Base-by-base conservation (phyloP, 1,284 basidiomycete genomes). In the Cutaneotrichosporon arboriforme region DNA sequence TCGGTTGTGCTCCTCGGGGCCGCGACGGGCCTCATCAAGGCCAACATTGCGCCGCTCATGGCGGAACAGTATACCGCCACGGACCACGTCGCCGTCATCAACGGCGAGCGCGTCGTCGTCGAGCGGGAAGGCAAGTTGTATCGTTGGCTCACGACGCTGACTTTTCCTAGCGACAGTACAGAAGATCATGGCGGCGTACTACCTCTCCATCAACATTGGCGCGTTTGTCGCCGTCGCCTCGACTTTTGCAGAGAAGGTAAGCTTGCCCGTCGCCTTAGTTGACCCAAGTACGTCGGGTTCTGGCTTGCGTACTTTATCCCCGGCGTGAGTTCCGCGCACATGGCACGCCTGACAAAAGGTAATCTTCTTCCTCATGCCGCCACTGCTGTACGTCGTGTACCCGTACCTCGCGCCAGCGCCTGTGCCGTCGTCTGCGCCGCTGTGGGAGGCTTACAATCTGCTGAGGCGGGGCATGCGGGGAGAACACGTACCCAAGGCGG, bases 281-380 rank as follows among this genome's bases (percentile, higher is more conserved):
- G 21, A 52, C 46, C 3, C 14, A 22, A 48, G 51, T 58, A 68
- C 26, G 62, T 75, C 46, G 76, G 76, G 9, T 77, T 75, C 65
- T 77, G 75, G 75, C 69, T 77, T 21, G 73, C 73, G 41, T 79
- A 67, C 68, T 66, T 77, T 15, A 57, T 78, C 9, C 78, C 78
- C 10, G 77, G 76, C 44, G 68, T 78, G 56, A n/a, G 39, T 40
- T n/a, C 14, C 7, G 36, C 17, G 36, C 36, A 7, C 9, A 13
- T 26, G 26, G 1, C 45, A 38, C 21, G 9, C 15, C 43, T 38
- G 33, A 43, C 57, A 57, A 36, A 54, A 60, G 22, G 49, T 61
- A 17, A 60, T 79, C 51, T 80, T 78, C 64, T 59, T 75, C 43
- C 51, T 77, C 43, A 72, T 74, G 61, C 68, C 76, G 20, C 68